Conservation (phyloP, 192 early-diverging fungal genomes). For the Coemansia sp. region DNA sequence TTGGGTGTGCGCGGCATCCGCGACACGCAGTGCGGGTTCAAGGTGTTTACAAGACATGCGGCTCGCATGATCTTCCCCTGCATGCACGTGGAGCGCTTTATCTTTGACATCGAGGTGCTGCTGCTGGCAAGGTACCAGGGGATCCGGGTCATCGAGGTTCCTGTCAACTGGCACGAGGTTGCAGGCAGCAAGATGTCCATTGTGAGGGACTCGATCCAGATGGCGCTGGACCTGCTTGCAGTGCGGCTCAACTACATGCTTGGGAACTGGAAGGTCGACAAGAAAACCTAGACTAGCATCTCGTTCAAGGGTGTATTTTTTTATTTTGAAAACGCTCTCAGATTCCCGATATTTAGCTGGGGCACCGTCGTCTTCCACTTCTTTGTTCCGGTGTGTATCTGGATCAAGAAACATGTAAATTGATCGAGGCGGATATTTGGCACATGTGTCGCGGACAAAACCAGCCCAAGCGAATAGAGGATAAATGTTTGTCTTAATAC, state of each 20-base stretch:
- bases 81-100: constrained; percentile 96
- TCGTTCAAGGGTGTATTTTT: too few relatives aligned
- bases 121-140: constrained; percentile 70
- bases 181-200: constrained; percentile 92
- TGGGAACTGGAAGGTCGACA: constrained; percentile 67
- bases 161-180: constrained; percentile 95
- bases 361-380: neutral
- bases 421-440: constrained; percentile 7
- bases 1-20: constrained; percentile 84
- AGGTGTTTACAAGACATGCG: constrained; percentile 79
- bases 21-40: constrained; percentile 99
- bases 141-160: constrained; percentile 84
- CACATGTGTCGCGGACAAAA: neutral
- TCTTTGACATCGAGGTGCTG: constrained; percentile 96
- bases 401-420: neutral
- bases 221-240: constrained; percentile 85
- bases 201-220: constrained; percentile 80
- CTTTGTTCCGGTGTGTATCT: neutral
- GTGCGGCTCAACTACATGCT: constrained; percentile 83
- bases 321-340: too few relatives aligned
- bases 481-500: neutral
- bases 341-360: too few relatives aligned
- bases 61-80: constrained; percentile 76
- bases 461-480: neutral
- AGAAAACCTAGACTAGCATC: neutral